Evolutionary conservation across 768 basidiomycete species (phyloP).

Genomic region (Dentipellis sp.): DNA sequence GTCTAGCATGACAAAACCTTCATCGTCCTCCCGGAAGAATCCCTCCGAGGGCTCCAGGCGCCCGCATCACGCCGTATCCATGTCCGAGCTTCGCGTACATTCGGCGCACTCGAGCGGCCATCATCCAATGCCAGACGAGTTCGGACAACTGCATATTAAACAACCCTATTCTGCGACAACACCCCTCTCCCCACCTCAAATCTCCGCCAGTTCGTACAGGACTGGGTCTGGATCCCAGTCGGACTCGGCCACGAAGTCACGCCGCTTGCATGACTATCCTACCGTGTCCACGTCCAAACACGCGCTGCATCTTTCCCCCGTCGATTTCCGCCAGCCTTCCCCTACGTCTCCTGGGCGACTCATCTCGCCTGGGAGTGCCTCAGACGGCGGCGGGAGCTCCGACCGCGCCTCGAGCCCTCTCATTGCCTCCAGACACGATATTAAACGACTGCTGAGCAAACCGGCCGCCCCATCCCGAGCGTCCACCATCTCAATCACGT

Average conservation of each 20-base stretch:
- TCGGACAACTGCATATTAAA: background rate
- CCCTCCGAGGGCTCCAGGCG: background rate
- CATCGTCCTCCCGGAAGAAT: background rate
- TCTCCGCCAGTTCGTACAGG: background rate
- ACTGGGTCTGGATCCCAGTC: background rate
- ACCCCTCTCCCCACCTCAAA: background rate
- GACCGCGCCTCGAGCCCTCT: slow-evolving; percentile 9
- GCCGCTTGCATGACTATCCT: background rate
- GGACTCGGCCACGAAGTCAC: background rate
- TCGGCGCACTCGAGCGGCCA: background rate
- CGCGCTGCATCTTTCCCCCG: background rate
- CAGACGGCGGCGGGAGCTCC: slow-evolving; percentile 4
- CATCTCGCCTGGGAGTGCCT: slow-evolving; percentile 4
- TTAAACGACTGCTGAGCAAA: slow-evolving; percentile 15
- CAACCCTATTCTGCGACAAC: background rate
- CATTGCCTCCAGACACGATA: slow-evolving; percentile 9
- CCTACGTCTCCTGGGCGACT: slow-evolving; percentile 7
- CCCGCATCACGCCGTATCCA: background rate
- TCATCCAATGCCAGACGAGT: background rate
- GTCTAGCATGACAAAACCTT: background rate
- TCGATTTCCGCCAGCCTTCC: slow-evolving; percentile 3
- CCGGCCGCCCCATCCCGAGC: slow-evolving; percentile 11
- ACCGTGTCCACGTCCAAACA: background rate
- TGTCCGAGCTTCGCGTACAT: background rate
- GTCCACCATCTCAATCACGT: slow-evolving; percentile 12